Conservation (phyloP, 768 basidiomycete genomes). For the Trametes gibbosa region DNA sequence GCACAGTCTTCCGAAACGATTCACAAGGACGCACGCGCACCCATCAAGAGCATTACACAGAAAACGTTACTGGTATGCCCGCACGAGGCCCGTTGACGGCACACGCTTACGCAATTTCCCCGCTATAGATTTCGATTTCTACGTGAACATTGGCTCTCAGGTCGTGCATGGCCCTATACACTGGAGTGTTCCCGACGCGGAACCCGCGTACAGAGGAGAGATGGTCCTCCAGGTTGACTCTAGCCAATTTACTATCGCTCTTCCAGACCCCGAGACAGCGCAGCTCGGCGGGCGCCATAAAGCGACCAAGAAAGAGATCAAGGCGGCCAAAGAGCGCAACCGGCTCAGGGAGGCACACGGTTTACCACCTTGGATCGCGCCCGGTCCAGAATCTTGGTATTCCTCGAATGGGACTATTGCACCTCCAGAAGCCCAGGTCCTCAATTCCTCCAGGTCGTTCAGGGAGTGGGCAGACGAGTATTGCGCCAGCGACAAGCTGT, state of each 20-base stretch:
- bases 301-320: constrained; percentile 43
- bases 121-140: constrained; percentile 63
- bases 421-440: constrained; percentile 18
- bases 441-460: constrained; percentile 59
- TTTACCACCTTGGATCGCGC: constrained; percentile 47
- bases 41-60: constrained; percentile 51
- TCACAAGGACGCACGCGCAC: constrained; percentile 33
- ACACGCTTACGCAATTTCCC: background rate
- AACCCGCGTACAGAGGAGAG: constrained; percentile 62
- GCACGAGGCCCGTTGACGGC: too few species aligned
- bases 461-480: constrained; percentile 84
- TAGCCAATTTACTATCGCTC: constrained; percentile 8
- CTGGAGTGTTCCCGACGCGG: constrained; percentile 61
- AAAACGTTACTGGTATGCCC: constrained; percentile 44
- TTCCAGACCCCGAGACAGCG: background rate
- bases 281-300: constrained; percentile 29
- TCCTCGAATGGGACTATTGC: background rate
- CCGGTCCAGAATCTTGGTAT: constrained; percentile 10
- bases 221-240: constrained; percentile 57
- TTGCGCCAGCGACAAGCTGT: constrained; percentile 61
- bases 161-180: constrained; percentile 42
- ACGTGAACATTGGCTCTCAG: constrained; percentile 49
- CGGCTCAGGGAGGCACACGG: constrained; percentile 46
- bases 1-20: constrained; percentile 41
- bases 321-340: constrained; percentile 43